These are phyloP conservation scores for Entoloma clypeatum DNA, from an alignment of 1,284 basidiomycete species.

Conservation along the genomic window DNA sequence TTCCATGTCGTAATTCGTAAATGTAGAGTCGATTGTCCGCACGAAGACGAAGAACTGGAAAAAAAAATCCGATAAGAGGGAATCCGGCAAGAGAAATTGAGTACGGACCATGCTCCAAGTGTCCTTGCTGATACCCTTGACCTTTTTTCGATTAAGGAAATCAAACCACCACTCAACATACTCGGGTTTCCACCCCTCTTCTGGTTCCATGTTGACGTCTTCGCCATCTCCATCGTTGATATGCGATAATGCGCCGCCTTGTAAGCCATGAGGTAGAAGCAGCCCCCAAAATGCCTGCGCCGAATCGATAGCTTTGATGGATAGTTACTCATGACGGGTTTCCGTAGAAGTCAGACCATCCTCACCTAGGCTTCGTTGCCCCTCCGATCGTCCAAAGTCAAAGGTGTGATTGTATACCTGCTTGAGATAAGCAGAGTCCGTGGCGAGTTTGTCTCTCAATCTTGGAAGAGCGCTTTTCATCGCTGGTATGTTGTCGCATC, in stretches of 20 bases:
- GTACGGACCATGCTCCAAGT: conserved; percentile 83
- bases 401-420: conserved; percentile 90
- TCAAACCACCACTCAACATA: conserved; percentile 84
- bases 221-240: conserved; percentile 37
- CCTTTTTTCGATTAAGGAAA: conserved; percentile 68
- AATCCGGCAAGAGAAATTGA: conserved; percentile 2
- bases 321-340: neutral
- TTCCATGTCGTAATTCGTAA: conserved; percentile 82
- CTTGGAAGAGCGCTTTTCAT: conserved; percentile 62
- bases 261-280: conserved; percentile 76
- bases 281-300: conserved; percentile 85
- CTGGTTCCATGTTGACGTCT: conserved; percentile 39
- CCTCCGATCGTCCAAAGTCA: conserved; percentile 76
- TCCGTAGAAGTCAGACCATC: conserved; percentile 2
- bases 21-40: conserved; percentile 75
- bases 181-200: conserved; percentile 61
- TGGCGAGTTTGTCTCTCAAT: conserved; percentile 61
- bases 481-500: conserved; percentile 66
- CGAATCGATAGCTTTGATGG: conserved; percentile 55
- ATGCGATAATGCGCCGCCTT: conserved; percentile 64
- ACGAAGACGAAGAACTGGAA: conserved; percentile 78
- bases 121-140: conserved; percentile 89
- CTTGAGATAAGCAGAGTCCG: conserved; percentile 75
- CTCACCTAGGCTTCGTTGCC: conserved; percentile 69
- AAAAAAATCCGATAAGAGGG: conserved; percentile 5